A percentile compares a stretch with the other conserved stretches of the same genome.
Evolutionary conservation across 1,284 basidiomycete genomes (phyloP).

Genomic region (Pseudozyma tsukubaensis): DNA sequence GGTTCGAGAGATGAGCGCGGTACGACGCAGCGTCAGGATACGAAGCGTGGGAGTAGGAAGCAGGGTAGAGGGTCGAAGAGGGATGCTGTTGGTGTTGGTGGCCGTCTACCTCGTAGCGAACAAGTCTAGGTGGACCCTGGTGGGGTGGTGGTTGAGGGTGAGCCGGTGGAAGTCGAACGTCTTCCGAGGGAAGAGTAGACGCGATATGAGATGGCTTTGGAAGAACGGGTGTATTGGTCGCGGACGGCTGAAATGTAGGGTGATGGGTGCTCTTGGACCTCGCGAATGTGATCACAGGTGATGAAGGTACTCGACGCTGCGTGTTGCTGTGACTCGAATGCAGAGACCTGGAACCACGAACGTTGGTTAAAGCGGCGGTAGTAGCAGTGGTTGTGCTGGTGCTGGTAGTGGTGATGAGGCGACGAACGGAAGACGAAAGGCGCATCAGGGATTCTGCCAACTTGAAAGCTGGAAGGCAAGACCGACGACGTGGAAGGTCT

Average conservation of each 20-base stretch:
- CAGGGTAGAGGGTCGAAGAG: conserved; percentile 32
- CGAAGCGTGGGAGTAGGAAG: conserved; percentile 41
- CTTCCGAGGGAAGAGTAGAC: conserved; percentile 32
- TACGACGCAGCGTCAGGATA: conserved; percentile 36
- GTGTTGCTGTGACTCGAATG: not conserved
- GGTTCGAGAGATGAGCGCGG: conserved; percentile 40
- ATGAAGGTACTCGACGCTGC: not conserved
- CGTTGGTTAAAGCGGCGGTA: too few species aligned
- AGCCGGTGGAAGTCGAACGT: conserved; percentile 5
- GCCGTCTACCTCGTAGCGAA: conserved; percentile 36
- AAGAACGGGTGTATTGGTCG: conserved; percentile 41
- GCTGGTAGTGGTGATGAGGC: conserved; percentile 14
- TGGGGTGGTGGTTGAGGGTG: conserved; percentile 40
- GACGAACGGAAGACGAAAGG: conserved; percentile 19
- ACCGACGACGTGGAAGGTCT: not conserved
- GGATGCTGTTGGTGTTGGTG: conserved; percentile 4
- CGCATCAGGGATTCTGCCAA: conserved; percentile 21
- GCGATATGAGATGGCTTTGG: conserved; percentile 45
- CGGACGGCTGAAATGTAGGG: conserved; percentile 14
- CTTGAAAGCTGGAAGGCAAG: not conserved
- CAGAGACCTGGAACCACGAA: too few species aligned
- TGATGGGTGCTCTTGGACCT: conserved; percentile 39
- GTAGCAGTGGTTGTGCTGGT: conserved; percentile 1
- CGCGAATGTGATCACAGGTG: not conserved
- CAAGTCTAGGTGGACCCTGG: conserved; percentile 46